Evolutionary conservation across 73 alveolate species (phyloP), one percentile per base, ranked within the genome.

Genomic region (Breviolum minutum): DNA sequence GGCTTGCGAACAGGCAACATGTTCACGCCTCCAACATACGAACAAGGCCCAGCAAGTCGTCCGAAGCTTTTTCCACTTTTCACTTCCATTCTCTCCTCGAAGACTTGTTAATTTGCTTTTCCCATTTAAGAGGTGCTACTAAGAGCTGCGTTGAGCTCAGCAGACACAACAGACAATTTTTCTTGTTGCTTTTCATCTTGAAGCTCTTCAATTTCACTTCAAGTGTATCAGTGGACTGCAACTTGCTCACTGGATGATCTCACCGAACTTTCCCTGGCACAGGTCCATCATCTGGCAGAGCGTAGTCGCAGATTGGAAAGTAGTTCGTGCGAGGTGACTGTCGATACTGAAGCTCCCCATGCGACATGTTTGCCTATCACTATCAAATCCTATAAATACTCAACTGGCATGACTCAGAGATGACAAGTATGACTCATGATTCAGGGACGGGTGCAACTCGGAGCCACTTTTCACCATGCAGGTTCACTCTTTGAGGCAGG

Each of bases 401-500:
- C 54, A 40, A 3, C 54, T 40, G 54, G 54, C 54, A 40, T 40
- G 54, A 40, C 54, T 40, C 54, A 40, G 54, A 3, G 54, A 40
- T 40, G 54, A 40, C 54, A 40, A 40, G 54, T 40, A 40, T 40
- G 54, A 40, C 54, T 40, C 54, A 40, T 40, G 54, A 40, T 3
- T 40, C 54, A 40, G 3, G 54, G 54, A 40, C 54, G 54, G 54
- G 54, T 66, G 74, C 74, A 20, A 66, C 22, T 13, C 22, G 74
- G 26, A 4, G 26, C 16, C 74, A 66, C 26, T 73, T 73, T n/a
- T 22, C 11, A 13, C 32, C 69, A 70, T 17, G 77, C 97, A 91
- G 97, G 97, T 91, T 60, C 97, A 91, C 54, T 91, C 97, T 24
- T 73, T 91, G 97, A 77, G 97, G 85, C 97, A 71, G 87, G 97